A percentile compares a stretch with the other conserved stretches of the same genome.
These are phyloP conservation scores for Brassica hybrid DNA, from an alignment of 441 rosid species.

Conservation along the genomic window DNA sequence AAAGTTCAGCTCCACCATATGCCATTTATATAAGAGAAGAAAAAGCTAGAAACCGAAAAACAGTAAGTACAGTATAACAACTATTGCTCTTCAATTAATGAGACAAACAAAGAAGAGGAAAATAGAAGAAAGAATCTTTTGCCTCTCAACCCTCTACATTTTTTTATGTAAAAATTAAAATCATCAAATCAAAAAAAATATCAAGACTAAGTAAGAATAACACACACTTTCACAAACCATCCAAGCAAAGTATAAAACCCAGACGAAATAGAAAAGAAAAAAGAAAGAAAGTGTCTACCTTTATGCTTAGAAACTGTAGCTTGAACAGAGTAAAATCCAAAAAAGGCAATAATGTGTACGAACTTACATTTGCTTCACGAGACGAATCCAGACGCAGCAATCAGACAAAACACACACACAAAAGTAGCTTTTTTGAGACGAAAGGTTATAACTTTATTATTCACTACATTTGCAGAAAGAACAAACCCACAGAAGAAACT, in stretches of 20 bases:
- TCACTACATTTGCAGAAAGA: slow-evolving; percentile 22
- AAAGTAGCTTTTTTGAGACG: slow-evolving; percentile 22
- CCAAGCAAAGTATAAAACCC: slow-evolving; percentile 41
- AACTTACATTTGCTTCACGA: slow-evolving; percentile 40
- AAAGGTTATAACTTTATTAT: slow-evolving; percentile 24
- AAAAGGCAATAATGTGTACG: slow-evolving; percentile 32
- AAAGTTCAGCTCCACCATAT: slow-evolving; percentile 30
- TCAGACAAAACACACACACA: background rate
- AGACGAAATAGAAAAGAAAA: background rate
- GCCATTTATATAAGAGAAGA: slow-evolving; percentile 29
- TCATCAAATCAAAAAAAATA: slow-evolving; percentile 8
- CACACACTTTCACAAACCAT: slow-evolving; percentile 33
- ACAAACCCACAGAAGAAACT: background rate
- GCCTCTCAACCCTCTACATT: slow-evolving; percentile 9
- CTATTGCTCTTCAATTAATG: slow-evolving; percentile 33
- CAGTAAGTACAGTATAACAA: slow-evolving; percentile 31
- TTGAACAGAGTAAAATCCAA: slow-evolving; percentile 26
- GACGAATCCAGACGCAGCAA: slow-evolving; percentile 5
- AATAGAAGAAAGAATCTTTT: slow-evolving; percentile 33
- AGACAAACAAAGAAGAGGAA: slow-evolving; percentile 34
- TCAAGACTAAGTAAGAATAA: slow-evolving; percentile 35
- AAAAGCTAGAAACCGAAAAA: slow-evolving; percentile 26
- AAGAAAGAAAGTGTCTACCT: background rate
- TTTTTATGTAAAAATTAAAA: background rate
- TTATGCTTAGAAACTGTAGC: slow-evolving; percentile 24